A percentile compares a stretch with the other conserved stretches of the same genome.
Evolutionary conservation across 2,329 filamentous ascomycete species (phyloP).

Genomic region (Tolypocladium amazonense): DNA sequence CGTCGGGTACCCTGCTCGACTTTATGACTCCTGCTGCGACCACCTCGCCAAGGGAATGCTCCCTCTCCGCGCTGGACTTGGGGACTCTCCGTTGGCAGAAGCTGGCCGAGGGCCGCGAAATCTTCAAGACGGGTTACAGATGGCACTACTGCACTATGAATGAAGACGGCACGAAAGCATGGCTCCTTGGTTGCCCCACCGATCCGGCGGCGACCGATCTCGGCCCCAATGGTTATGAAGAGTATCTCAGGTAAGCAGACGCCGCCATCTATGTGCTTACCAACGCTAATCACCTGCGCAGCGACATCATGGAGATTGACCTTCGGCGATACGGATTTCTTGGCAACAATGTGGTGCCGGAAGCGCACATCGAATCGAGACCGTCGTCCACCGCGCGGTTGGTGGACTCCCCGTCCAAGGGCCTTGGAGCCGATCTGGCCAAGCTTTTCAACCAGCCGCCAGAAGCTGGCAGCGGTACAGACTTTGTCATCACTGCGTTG

Average conservation of each 20-base stretch:
- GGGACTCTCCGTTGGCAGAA: slow-evolving; percentile 88
- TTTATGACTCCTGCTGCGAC: slow-evolving; percentile 89
- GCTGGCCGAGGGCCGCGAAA: slow-evolving; percentile 84
- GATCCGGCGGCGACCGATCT: slow-evolving; percentile 57
- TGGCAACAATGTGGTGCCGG: slow-evolving; percentile 59
- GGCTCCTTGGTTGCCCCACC: slow-evolving; percentile 86
- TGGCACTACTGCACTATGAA: slow-evolving; percentile 99
- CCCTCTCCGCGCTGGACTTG: slow-evolving; percentile 79
- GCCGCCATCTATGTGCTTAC: neutral
- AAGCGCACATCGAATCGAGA: slow-evolving; percentile 39
- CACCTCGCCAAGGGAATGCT: slow-evolving; percentile 78
- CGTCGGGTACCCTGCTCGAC: slow-evolving; percentile 83
- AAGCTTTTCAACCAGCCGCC: slow-evolving; percentile 79
- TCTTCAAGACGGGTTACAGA: slow-evolving; percentile 83
- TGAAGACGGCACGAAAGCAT: slow-evolving; percentile 88
- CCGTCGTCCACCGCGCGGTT: slow-evolving; percentile 36
- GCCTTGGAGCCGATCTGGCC: slow-evolving; percentile 75
- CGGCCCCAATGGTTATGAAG: slow-evolving; percentile 64
- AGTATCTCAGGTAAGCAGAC: slow-evolving; percentile 56
- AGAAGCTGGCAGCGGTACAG: slow-evolving; percentile 74
- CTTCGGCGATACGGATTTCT: slow-evolving; percentile 83
- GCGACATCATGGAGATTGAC: slow-evolving; percentile 90
- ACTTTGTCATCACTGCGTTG: slow-evolving; percentile 85
- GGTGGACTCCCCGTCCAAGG: slow-evolving; percentile 46
- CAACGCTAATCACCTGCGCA: slow-evolving; percentile 7